Evolutionary conservation across 2,329 filamentous ascomycete species (phyloP), one percentile per base, ranked within the genome.

Genomic region (Fusarium anthophilum): DNA sequence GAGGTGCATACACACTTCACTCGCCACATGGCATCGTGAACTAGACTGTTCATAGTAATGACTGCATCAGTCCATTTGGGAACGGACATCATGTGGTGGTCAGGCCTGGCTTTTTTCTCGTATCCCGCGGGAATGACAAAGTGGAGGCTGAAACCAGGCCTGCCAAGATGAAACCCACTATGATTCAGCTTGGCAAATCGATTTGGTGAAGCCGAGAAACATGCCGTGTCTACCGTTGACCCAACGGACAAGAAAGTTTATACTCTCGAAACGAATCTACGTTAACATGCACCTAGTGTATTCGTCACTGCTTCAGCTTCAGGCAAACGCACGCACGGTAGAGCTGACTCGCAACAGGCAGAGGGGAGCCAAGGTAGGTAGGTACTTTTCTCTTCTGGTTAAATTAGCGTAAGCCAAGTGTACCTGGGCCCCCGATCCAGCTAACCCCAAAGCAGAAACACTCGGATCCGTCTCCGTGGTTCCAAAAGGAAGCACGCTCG

Each of bases 121-220:
- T 53, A 48, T 45, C 39, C 28, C 30, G 38, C 15, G 44, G 35
- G 35, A 39, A 47, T 55, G 28, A 22, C 30, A 15, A 11, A n/a
- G 65, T 62, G 65, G 65, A 62, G 47, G 65, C 45, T 68, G 53
- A 68, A 68, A 68, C 65, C 18, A 44, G 39, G 43, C 65, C 45
- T 44, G 65, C 63, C 65, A 68, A 48, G 63, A 68, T 68, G 65
- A 68, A 68, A 68, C 65, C 45, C 45, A 68, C 65, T 54, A 68
- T 62, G 65, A 47, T 68, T 67, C 65, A 68, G 45, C 63, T 68
- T 68, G 63, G 65, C 65, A 30, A 44, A 24, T 44, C 26, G 20
- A 53, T 53, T 32, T n/a, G 18, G 24, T 61, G 38, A 20, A 68
- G 24, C 63, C 63, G 65, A 68, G 65, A 68, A 68, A 68, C 63